Conservation (phyloP, 2,329 filamentous ascomycete genomes). For the Colletotrichum sp. region DNA sequence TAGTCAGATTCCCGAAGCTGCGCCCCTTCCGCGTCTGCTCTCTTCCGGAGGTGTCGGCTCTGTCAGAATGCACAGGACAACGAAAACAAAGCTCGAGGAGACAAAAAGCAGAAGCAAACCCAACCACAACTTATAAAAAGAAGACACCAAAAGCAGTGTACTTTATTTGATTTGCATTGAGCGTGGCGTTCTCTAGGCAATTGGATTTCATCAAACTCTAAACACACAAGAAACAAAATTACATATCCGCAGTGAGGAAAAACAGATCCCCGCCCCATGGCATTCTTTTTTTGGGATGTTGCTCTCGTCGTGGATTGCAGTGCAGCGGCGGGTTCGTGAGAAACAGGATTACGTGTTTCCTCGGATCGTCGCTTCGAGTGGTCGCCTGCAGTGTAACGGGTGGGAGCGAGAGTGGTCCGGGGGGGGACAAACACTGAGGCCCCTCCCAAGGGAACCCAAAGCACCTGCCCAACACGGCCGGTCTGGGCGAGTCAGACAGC, state of each 20-base stretch:
- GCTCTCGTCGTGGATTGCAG: background rate
- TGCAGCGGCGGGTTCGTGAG: background rate
- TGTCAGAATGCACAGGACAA: background rate
- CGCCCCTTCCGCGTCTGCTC: background rate
- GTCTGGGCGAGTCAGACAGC: background rate
- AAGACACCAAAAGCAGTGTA: constrained; percentile 12
- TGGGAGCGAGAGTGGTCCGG: background rate
- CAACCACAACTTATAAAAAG: background rate
- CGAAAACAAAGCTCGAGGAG: background rate
- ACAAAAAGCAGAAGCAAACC: background rate
- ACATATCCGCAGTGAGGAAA: background rate
- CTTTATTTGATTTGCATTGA: constrained; percentile 17
- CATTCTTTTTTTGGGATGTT: background rate
- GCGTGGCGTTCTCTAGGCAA: constrained; percentile 20
- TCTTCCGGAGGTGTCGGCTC: background rate
- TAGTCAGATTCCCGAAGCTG: constrained; percentile 6
- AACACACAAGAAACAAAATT: background rate
- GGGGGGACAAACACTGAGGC: background rate
- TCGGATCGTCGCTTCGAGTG: background rate
- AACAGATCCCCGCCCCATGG: background rate
- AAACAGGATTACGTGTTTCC: background rate
- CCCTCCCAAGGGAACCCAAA: background rate
- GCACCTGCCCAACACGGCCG: background rate
- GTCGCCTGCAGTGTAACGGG: background rate
- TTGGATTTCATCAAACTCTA: constrained; percentile 6